These are phyloP conservation scores for Penstemon eatonii DNA, from an alignment of 257 asterid species.

Conservation along the genomic window DNA sequence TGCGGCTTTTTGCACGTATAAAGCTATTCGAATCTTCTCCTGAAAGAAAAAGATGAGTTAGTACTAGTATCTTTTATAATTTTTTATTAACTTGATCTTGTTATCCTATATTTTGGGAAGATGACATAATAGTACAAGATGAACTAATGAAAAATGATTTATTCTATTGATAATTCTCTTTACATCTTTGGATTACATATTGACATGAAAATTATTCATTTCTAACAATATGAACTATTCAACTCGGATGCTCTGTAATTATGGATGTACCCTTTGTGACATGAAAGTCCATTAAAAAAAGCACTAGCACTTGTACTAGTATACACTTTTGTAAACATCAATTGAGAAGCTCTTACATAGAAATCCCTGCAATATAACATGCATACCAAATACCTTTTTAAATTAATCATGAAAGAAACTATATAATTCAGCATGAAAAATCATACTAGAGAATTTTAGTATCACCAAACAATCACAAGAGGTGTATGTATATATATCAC, in stretches of 20 bases:
- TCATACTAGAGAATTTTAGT: too few species aligned
- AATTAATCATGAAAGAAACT: background rate
- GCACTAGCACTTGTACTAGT: background rate
- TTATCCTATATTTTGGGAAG: too few species aligned
- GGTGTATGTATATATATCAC: background rate
- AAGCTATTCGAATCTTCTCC: conserved; percentile 71
- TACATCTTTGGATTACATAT: too few species aligned
- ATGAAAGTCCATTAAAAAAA: background rate
- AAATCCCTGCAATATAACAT: background rate
- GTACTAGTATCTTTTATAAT: too few species aligned
- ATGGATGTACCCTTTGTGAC: background rate
- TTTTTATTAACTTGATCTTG: too few species aligned
- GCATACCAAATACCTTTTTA: background rate
- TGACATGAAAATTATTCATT: too few species aligned
- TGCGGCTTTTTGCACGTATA: conserved; percentile 80
- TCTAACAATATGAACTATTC: background rate
- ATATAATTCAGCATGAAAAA: background rate
- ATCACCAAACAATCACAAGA: too few species aligned
- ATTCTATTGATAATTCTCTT: too few species aligned
- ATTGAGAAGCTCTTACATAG: background rate
- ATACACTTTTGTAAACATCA: background rate
- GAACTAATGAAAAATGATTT: too few species aligned
- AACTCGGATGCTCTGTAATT: background rate
- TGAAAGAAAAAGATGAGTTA: conserved; percentile 30
- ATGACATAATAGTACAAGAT: too few species aligned